phyloP scores from a whole-genome alignment of 2,329 filamentous ascomycete species.

The Diatrype stigma region DNA sequence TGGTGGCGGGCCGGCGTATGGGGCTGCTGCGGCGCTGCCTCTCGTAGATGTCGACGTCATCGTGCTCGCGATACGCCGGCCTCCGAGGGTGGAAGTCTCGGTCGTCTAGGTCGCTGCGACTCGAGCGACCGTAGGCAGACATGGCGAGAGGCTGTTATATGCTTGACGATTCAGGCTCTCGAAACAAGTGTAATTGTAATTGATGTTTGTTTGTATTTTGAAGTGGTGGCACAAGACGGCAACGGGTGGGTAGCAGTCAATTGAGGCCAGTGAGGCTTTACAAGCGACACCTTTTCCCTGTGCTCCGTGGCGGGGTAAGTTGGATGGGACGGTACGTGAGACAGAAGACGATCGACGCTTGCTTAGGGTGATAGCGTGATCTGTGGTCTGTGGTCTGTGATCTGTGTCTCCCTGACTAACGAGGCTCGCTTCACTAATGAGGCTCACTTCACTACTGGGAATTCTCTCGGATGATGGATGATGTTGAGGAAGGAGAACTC shows the following conservation, averaged over 20 bases:
- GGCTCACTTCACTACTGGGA: too few relatives aligned
- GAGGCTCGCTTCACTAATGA: too few relatives aligned
- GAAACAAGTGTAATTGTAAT: too few relatives aligned
- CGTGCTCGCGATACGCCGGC: constrained; percentile 18
- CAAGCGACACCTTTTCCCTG: not conserved
- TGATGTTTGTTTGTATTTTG: not conserved
- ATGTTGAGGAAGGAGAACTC: not conserved
- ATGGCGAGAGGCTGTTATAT: not conserved
- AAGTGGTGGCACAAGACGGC: not conserved
- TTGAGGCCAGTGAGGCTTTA: not conserved
- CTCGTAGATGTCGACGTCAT: constrained; percentile 22
- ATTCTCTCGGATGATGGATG: not conserved
- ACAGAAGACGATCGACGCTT: not conserved
- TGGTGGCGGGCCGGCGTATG: constrained; percentile 16
- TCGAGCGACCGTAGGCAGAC: constrained; percentile 4
- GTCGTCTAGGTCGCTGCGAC: constrained; percentile 40
- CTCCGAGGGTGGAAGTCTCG: constrained; percentile 35
- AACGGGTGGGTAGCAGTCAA: not conserved
- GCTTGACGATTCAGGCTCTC: not conserved
- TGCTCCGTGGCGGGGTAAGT: not conserved
- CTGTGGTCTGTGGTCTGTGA: too few relatives aligned
- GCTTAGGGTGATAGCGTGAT: not conserved
- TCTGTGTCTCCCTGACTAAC: too few relatives aligned
- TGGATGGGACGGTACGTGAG: not conserved
- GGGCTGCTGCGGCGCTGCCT: constrained; percentile 15